Evolutionary conservation across 352 stramenopile species (phyloP).

Genomic region (Phytopythium boreale): DNA sequence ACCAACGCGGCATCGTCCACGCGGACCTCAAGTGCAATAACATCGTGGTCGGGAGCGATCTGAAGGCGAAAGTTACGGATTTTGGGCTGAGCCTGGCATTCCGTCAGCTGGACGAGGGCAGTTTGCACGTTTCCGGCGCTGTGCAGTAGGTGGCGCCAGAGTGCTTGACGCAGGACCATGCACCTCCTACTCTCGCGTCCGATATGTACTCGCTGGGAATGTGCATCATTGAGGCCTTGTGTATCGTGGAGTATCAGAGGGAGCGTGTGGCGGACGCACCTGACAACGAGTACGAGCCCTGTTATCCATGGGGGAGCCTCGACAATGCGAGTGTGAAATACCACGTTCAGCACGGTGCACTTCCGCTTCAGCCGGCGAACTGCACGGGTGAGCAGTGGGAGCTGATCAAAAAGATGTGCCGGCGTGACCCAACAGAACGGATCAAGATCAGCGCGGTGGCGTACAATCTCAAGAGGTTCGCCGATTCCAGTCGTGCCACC

Average conservation of each 20-base stretch:
- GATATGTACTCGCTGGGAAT: neutral
- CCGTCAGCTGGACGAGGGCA: neutral
- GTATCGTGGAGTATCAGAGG: neutral
- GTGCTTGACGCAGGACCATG: conserved; percentile 11
- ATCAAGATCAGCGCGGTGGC: neutral
- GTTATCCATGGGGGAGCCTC: neutral
- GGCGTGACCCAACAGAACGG: neutral
- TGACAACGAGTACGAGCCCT: neutral
- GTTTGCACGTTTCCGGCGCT: neutral
- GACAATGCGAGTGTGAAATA: neutral
- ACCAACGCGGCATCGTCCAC: neutral
- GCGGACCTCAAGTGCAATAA: conserved; percentile 12
- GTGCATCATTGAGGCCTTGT: neutral
- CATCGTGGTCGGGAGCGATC: neutral
- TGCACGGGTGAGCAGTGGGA: neutral
- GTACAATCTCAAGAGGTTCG: neutral
- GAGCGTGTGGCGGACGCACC: neutral
- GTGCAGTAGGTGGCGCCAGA: conserved; percentile 27
- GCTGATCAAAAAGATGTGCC: neutral
- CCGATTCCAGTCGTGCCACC: neutral
- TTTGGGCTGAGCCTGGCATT: neutral
- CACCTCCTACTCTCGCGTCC: conserved; percentile 9
- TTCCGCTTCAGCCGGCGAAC: neutral
- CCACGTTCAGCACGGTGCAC: neutral
- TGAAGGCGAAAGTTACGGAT: neutral